These are phyloP conservation scores for Trametes hirsuta DNA, from an alignment of 1,284 basidiomycete genomes.

Conservation along the genomic window DNA sequence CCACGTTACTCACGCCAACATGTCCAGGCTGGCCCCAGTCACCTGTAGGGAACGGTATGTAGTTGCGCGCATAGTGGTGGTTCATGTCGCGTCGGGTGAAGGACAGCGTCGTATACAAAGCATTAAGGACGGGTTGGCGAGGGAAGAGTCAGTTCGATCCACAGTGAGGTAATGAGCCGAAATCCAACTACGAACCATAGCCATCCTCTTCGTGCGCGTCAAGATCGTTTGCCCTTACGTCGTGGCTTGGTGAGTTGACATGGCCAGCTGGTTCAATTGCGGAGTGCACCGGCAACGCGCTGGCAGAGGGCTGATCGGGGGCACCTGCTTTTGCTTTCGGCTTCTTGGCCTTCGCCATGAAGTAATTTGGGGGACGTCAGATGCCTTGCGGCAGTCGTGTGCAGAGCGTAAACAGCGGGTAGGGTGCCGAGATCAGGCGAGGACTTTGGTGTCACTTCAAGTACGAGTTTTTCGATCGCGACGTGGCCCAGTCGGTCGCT, in stretches of 20 bases:
- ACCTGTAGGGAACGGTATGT: slow-evolving; percentile 22
- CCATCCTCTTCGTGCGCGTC: slow-evolving; percentile 11
- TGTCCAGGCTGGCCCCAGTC: slow-evolving; percentile 24
- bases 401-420: not conserved
- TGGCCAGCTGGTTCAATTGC: not conserved
- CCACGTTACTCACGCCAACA: slow-evolving; percentile 11
- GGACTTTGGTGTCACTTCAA: not conserved
- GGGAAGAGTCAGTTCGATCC: slow-evolving; percentile 10
- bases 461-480: not conserved
- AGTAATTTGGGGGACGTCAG: slow-evolving; percentile 14
- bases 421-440: not conserved
- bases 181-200: slow-evolving; percentile 18
- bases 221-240: slow-evolving; percentile 10
- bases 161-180: slow-evolving; percentile 3
- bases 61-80: slow-evolving; percentile 16
- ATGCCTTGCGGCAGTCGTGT: slow-evolving; percentile 16
- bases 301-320: slow-evolving; percentile 9
- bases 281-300: too few relatives aligned
- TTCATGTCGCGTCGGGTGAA: slow-evolving; percentile 18
- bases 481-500: not conserved
- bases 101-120: not conserved
- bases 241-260: slow-evolving; percentile 18
- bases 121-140: not conserved
- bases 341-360: slow-evolving; percentile 26
- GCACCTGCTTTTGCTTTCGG: slow-evolving; percentile 13